phyloP scores from a whole-genome alignment of 1,139 yeast species.

The Kluyveromyces sp. region DNA sequence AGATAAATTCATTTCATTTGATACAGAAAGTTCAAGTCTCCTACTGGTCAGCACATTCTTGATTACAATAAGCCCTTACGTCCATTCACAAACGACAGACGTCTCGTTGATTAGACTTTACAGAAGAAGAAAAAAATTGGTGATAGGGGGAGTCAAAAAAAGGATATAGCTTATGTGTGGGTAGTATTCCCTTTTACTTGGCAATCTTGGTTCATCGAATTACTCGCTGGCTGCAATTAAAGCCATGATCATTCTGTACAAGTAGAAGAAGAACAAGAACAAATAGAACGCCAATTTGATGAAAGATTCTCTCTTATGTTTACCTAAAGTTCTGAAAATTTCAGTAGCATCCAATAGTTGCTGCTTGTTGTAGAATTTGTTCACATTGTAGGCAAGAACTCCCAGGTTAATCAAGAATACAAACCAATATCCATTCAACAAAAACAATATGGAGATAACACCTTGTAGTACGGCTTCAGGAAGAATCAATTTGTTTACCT shows the following conservation, averaged over 20 bases:
- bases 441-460: slow-evolving; percentile 58
- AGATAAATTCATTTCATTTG: too few relatives aligned
- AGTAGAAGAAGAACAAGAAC: slow-evolving; percentile 87
- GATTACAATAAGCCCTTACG: too few relatives aligned
- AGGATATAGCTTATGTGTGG: too few relatives aligned
- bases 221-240: slow-evolving; percentile 53
- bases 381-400: slow-evolving; percentile 70
- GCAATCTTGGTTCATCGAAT: not conserved
- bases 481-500: slow-evolving; percentile 77
- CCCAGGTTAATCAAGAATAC: slow-evolving; percentile 83
- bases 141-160: too few relatives aligned
- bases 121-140: too few relatives aligned
- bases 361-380: slow-evolving; percentile 64
- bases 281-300: slow-evolving; percentile 87
- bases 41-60: too few relatives aligned
- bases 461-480: slow-evolving; percentile 91
- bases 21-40: too few relatives aligned
- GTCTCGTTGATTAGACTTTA: too few relatives aligned
- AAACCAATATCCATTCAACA: slow-evolving; percentile 91
- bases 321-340: slow-evolving; percentile 87
- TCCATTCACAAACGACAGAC: too few relatives aligned
- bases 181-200: not conserved
- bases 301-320: slow-evolving; percentile 89
- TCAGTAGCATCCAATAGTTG: slow-evolving; percentile 96
- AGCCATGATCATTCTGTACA: slow-evolving; percentile 95